Conservation (phyloP, 2,329 filamentous ascomycete genomes). For the Diaporthe caulivora region DNA sequence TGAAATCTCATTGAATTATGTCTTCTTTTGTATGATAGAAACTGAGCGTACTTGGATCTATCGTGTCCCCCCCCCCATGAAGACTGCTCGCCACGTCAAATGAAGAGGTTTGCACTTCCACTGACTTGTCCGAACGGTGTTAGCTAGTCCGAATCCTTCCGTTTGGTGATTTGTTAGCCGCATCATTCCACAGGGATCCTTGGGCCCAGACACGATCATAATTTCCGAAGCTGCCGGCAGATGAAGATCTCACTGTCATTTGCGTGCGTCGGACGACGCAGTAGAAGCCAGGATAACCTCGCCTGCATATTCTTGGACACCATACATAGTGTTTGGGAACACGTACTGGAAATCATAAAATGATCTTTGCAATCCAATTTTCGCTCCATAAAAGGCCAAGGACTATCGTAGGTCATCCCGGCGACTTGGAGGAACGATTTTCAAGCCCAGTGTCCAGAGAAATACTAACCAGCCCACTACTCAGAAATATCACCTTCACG, state of each 20-base stretch:
- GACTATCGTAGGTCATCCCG: too few species aligned
- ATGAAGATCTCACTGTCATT: not conserved
- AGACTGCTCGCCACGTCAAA: not conserved
- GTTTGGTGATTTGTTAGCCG: not conserved
- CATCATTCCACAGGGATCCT: not conserved
- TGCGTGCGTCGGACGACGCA: not conserved
- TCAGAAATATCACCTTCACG: not conserved
- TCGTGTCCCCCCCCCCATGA: too few species aligned
- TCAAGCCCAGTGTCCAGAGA: too few species aligned
- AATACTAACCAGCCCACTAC: too few species aligned
- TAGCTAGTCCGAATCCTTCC: not conserved
- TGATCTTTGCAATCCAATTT: too few species aligned
- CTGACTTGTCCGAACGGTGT: not conserved
- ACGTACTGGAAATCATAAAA: not conserved
- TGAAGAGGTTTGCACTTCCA: not conserved
- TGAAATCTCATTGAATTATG: not conserved
- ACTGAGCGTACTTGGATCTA: not conserved
- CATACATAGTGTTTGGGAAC: not conserved
- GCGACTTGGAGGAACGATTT: too few species aligned
- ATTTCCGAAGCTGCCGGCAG: not conserved
- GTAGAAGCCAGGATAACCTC: not conserved
- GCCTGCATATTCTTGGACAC: not conserved
- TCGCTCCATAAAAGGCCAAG: too few species aligned
- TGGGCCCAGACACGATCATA: not conserved
- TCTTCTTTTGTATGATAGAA: rapidly evolving